These are phyloP conservation scores for Pythium phragmitis DNA, from an alignment of 352 stramenopile species.

Conservation along the genomic window DNA sequence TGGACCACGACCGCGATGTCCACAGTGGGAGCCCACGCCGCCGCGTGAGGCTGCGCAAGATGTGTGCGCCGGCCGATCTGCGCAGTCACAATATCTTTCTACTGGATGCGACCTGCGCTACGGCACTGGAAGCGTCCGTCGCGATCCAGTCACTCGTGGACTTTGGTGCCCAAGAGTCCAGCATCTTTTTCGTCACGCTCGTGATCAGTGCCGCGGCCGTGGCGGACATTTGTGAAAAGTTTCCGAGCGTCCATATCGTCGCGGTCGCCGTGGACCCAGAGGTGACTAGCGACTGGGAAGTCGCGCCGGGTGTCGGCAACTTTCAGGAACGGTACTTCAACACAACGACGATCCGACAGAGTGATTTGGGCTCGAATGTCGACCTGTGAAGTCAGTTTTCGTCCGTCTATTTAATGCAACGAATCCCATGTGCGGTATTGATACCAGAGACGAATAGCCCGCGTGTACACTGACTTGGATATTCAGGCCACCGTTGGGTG, in stretches of 20 bases:
- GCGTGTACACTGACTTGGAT: neutral
- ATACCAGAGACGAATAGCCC: neutral
- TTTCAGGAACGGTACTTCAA: slow-evolving; percentile 41
- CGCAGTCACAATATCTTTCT: slow-evolving; percentile 32
- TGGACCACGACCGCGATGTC: slow-evolving; percentile 10
- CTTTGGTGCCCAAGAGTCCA: slow-evolving; percentile 26
- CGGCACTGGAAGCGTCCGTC: slow-evolving; percentile 8
- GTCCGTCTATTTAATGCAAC: slow-evolving; percentile 1
- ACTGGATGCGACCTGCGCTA: slow-evolving; percentile 32
- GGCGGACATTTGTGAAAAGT: slow-evolving; percentile 29
- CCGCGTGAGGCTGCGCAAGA: slow-evolving; percentile 18
- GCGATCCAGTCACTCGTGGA: slow-evolving; percentile 41
- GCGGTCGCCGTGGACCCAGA: slow-evolving; percentile 36
- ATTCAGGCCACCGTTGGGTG: neutral
- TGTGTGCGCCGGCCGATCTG: slow-evolving; percentile 29
- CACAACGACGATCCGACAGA: slow-evolving; percentile 13
- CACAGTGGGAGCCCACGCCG: neutral
- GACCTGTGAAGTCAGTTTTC: slow-evolving; percentile 2
- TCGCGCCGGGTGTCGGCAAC: slow-evolving; percentile 32
- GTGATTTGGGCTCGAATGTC: slow-evolving; percentile 15
- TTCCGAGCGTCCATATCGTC: slow-evolving; percentile 31
- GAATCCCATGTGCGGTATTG: neutral
- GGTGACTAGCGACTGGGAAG: slow-evolving; percentile 14
- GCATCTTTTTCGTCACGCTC: slow-evolving; percentile 38
- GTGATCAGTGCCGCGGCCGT: slow-evolving; percentile 30